Conservation (phyloP, 768 basidiomycete species). For the Cystobasidium tubakii region DNA sequence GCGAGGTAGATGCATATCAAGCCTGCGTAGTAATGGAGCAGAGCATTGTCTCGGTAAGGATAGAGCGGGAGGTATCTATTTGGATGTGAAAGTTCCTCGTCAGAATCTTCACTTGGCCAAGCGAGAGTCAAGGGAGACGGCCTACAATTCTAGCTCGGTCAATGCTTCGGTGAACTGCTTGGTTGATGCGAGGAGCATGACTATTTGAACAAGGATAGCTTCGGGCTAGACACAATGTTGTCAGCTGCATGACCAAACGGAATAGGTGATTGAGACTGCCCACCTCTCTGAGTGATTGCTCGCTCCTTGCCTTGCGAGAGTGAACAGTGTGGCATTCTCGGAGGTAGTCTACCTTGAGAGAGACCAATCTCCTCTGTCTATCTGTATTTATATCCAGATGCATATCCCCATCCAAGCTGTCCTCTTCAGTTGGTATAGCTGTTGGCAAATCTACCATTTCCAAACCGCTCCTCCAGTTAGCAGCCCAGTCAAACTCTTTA, state of each 20-base stretch:
- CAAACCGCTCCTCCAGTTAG: constrained; percentile 29
- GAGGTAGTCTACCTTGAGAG: constrained; percentile 20
- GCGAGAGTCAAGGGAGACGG: not conserved
- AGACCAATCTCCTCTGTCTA: not conserved
- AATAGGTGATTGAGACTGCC: not conserved
- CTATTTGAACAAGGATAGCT: constrained; percentile 5
- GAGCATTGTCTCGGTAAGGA: constrained; percentile 34
- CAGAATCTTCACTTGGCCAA: not conserved
- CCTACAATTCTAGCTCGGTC: constrained; percentile 38
- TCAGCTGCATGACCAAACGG: not conserved
- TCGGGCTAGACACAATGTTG: not conserved
- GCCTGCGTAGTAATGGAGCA: constrained; percentile 32
- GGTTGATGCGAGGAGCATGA: constrained; percentile 9
- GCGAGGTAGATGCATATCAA: constrained; percentile 33
- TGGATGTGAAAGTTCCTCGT: not conserved
- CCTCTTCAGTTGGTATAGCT: not conserved
- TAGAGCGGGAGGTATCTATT: constrained; percentile 23
- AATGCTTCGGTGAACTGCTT: constrained; percentile 21
- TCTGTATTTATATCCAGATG: not conserved
- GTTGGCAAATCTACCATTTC: constrained; percentile 19
- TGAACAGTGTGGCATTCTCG: constrained; percentile 21
- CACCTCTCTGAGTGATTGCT: constrained; percentile 16
- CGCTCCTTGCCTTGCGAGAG: not conserved
- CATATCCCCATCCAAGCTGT: not conserved
- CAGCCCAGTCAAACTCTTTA: constrained; percentile 30